Evolutionary conservation across 495 filamentous ascomycete species (phyloP).

Genomic region (Penicillium atrosanguineum): DNA sequence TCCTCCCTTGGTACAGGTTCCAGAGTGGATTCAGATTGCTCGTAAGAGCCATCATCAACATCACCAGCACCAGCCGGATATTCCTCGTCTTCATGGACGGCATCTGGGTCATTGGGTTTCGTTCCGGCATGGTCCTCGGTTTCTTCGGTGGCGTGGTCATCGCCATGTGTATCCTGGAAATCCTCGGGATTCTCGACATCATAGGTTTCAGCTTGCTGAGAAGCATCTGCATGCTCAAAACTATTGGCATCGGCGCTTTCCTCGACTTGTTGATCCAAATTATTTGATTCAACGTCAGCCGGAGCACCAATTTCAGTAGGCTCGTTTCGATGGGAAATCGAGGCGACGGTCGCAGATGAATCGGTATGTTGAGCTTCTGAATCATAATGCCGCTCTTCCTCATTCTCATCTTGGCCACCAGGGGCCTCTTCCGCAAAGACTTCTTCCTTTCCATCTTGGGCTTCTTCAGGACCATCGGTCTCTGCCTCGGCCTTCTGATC

Average conservation of each 20-base stretch:
- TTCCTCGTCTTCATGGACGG: constrained; percentile 21
- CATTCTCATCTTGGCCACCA: background rate
- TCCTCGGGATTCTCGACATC: constrained; percentile 13
- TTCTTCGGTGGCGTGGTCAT: background rate
- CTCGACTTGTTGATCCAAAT: constrained; percentile 16
- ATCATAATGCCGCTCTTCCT: constrained; percentile 21
- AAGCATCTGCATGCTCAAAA: constrained; percentile 12
- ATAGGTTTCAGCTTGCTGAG: constrained; percentile 9
- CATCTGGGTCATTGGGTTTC: constrained; percentile 12
- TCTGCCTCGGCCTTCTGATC: background rate
- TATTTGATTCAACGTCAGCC: constrained; percentile 4
- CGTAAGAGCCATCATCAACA: constrained; percentile 11
- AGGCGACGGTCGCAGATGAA: constrained; percentile 31
- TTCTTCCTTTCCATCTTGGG: constrained; percentile 1
- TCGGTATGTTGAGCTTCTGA: constrained; percentile 32
- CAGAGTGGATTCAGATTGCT: constrained; percentile 16
- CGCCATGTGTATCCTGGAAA: background rate
- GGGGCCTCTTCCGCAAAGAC: too few species aligned
- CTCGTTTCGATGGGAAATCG: constrained; percentile 16
- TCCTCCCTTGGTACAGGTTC: constrained; percentile 10
- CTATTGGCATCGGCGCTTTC: constrained; percentile 7
- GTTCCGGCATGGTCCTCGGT: background rate
- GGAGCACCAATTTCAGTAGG: constrained; percentile 12
- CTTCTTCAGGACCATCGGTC: background rate
- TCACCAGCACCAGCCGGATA: constrained; percentile 18